phyloP scores from a whole-genome alignment of 305 asterid species.

The Nicotiana rustica region DNA sequence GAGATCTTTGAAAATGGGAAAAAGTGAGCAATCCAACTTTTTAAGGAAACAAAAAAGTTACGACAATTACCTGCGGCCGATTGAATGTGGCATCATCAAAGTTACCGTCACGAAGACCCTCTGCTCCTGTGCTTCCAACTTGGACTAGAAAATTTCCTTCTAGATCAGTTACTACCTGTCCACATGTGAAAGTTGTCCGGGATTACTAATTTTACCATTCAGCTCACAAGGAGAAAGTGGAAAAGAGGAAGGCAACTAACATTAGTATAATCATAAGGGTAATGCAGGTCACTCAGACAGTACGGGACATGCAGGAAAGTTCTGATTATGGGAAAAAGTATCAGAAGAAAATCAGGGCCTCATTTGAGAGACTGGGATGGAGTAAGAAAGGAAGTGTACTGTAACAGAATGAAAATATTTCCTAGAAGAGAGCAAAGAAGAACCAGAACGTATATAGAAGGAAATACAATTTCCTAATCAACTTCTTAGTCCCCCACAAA shows the following conservation, averaged over 20 bases:
- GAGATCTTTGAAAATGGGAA: conserved; percentile 34
- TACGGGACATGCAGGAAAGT: neutral
- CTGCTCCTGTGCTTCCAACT: conserved; percentile 95
- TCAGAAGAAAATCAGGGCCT: neutral
- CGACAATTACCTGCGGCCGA: conserved; percentile 76
- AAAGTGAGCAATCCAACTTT: neutral
- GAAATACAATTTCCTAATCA: conserved; percentile 2
- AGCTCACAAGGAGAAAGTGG: conserved; percentile 2
- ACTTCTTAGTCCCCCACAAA: conserved; percentile 9
- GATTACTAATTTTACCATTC: too few relatives aligned
- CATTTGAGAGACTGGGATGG: neutral
- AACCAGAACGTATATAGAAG: neutral
- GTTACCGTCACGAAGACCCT: conserved; percentile 84
- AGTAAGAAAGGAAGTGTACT: neutral
- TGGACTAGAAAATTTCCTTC: conserved; percentile 86
- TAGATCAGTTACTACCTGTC: conserved; percentile 91
- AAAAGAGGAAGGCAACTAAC: conserved; percentile 11
- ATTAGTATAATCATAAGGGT: neutral
- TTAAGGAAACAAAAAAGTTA: neutral
- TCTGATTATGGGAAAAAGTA: neutral
- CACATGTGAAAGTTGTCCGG: conserved; percentile 15
- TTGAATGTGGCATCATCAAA: conserved; percentile 93
- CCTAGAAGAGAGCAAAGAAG: conserved; percentile 27
- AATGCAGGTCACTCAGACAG: conserved; percentile 11
- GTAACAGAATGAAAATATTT: neutral